A percentile compares a stretch with the other conserved stretches of the same genome.
Conservation (phyloP, 768 basidiomycete species). For the Tricholoma furcatifolium region DNA sequence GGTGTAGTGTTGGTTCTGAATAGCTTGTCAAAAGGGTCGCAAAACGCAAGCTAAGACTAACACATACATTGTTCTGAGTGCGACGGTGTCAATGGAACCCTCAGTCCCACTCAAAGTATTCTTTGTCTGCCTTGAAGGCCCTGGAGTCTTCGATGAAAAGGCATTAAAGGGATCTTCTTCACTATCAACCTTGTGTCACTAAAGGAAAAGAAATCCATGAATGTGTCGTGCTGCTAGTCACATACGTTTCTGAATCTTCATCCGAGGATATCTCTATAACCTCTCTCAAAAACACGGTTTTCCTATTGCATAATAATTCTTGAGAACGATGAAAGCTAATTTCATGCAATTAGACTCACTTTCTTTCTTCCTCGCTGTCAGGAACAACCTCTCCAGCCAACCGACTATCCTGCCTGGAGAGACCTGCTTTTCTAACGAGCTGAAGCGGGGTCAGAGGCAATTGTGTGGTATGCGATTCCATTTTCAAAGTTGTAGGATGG, state of each 20-base stretch:
- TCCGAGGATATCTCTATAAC: conserved; percentile 61
- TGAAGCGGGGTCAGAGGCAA: not conserved
- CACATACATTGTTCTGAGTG: not conserved
- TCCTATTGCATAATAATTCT: not conserved
- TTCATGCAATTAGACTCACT: conserved; percentile 1
- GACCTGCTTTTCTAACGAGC: not conserved
- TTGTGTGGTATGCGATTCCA: not conserved
- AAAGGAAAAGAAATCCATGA: too few species aligned
- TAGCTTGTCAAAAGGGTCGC: not conserved
- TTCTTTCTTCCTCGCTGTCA: conserved; percentile 49
- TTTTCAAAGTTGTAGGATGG: not conserved
- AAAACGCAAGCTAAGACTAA: not conserved
- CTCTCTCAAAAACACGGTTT: conserved; percentile 14
- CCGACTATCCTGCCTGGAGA: not conserved
- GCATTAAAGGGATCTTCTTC: not conserved
- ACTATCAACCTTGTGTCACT: not conserved
- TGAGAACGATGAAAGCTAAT: not conserved
- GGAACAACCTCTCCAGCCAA: conserved; percentile 34
- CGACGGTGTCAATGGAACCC: not conserved
- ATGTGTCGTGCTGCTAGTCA: conserved; percentile 1
- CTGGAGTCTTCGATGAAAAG: not conserved
- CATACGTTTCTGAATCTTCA: conserved; percentile 34
- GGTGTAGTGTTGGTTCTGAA: not conserved
- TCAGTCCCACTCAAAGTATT: not conserved
- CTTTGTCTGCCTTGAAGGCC: not conserved